Evolutionary conservation across 352 stramenopile genomes (phyloP), one percentile per base, ranked within the genome.

Genomic region (Saprolegnia parasitica): DNA sequence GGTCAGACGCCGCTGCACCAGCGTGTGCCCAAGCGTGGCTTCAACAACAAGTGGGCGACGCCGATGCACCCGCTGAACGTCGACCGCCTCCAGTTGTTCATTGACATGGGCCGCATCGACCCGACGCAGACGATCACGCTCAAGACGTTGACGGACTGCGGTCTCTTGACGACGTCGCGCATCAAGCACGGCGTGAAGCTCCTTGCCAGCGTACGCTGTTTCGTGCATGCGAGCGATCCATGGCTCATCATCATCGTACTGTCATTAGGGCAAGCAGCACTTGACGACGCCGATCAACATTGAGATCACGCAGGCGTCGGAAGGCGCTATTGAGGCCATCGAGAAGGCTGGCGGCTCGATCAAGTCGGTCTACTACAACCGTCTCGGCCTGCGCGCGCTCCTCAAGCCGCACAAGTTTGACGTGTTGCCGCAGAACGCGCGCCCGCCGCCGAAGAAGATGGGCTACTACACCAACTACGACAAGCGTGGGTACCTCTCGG

Each of bases 1-100:
- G 97, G 97, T 5, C 97, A 99, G 81, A 99, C 97, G 54, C 96
- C 96, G 46, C 78, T 99, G 62, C 97, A 98, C 81, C 93, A 98
- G 76, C 86, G 91, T 50, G 74, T 99, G 47, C 97, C 97, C 39
- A 99, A 99, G 85, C 90, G 95, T 46, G 97, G 97, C 65, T 99
- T 99, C 80, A 99, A 99, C 78, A 95, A 95, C 73, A 91, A 89
- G 76, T 93, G 90, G 71, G 86, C 81, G 71, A 96, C 84, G 63
- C 86, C 90, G 10, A 97, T 98, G 83, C 83, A 98, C 71, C 79
- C 80, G 0, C 54, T 99, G 18, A 98, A 98, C 83, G 49, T 99
- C 16, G 89, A 94, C 65, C 94, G 88, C 42, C 73, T 99, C 52
- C 92, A 98, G 80, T 83, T 98, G 72, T 99, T 96, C 74, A 86